phyloP scores from a whole-genome alignment of 768 basidiomycete genomes.

The Auricularia auricula-judae region DNA sequence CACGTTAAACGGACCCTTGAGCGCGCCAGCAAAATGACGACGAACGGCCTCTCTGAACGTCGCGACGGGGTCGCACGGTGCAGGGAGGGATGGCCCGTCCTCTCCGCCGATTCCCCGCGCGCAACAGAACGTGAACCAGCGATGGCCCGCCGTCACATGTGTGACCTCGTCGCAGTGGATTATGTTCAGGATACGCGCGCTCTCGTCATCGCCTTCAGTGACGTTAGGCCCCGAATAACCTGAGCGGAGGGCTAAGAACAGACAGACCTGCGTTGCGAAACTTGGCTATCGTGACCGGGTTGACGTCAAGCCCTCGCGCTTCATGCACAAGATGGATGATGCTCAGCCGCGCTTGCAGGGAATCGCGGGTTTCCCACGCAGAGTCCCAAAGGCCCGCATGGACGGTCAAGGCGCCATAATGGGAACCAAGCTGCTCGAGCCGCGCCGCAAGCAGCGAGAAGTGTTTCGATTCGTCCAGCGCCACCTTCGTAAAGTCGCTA shows the following conservation, averaged over 20 bases:
- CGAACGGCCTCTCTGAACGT: conserved; percentile 64
- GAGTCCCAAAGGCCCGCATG: conserved; percentile 77
- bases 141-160: conserved; percentile 72
- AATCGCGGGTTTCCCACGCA: conserved; percentile 53
- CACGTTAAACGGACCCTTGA: conserved; percentile 77
- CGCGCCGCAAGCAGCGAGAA: conserved; percentile 60
- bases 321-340: conserved; percentile 84
- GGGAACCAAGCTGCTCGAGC: conserved; percentile 48
- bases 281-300: conserved; percentile 66
- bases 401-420: conserved; percentile 60
- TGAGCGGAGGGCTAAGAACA: background rate
- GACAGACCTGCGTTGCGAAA: conserved; percentile 44
- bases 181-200: conserved; percentile 56
- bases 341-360: conserved; percentile 59
- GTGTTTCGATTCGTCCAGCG: conserved; percentile 79
- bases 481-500: conserved; percentile 74
- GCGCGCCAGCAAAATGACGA: conserved; percentile 56
- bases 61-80: conserved; percentile 38
- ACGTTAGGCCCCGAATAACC: too few relatives aligned
- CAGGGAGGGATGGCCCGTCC: background rate
- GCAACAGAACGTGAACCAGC: conserved; percentile 77
- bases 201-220: conserved; percentile 40
- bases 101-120: conserved; percentile 15
- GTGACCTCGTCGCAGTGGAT: conserved; percentile 76
- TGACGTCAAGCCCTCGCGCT: conserved; percentile 74